These are phyloP conservation scores for Metarhizium brunneum DNA, from an alignment of 2,329 filamentous ascomycete genomes.

Conservation along the genomic window DNA sequence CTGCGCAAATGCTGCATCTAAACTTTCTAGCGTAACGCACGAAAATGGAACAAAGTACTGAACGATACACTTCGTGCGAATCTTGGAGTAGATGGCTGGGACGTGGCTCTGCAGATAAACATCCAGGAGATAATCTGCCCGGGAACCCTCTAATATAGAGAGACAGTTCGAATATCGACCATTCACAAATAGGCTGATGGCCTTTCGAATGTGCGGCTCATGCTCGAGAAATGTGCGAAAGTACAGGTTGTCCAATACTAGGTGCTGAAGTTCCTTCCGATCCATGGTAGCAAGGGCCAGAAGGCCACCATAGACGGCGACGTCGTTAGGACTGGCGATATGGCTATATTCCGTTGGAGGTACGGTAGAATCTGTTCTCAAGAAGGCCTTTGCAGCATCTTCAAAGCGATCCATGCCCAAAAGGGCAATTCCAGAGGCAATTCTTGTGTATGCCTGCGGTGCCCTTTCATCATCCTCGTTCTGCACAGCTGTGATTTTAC, in stretches of 20 bases:
- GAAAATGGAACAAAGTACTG: slow-evolving; percentile 91
- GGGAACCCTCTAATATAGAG: slow-evolving; percentile 70
- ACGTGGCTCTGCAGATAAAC: slow-evolving; percentile 74
- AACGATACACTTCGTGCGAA: slow-evolving; percentile 85
- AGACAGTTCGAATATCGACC: slow-evolving; percentile 84
- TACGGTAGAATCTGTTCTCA: slow-evolving; percentile 47
- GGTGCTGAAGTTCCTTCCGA: slow-evolving; percentile 60
- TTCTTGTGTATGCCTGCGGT: slow-evolving; percentile 39
- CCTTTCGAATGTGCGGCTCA: slow-evolving; percentile 88
- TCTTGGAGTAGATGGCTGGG: slow-evolving; percentile 56
- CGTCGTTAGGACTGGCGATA: slow-evolving; percentile 72
- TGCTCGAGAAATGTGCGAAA: slow-evolving; percentile 88
- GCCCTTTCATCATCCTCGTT: slow-evolving; percentile 34
- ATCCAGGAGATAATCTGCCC: slow-evolving; percentile 82
- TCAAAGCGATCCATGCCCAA: slow-evolving; percentile 36
- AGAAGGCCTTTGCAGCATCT: slow-evolving; percentile 64
- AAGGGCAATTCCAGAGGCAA: slow-evolving; percentile 41
- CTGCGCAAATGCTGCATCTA: slow-evolving; percentile 67
- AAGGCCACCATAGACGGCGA: slow-evolving; percentile 86
- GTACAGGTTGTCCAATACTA: slow-evolving; percentile 67
- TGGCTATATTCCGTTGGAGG: slow-evolving; percentile 53
- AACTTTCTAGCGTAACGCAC: slow-evolving; percentile 68
- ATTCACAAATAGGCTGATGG: slow-evolving; percentile 80
- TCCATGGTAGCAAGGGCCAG: slow-evolving; percentile 87
- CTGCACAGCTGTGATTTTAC: slow-evolving; percentile 52